phyloP scores from a whole-genome alignment of 768 basidiomycete species.

The Rhizopogon rudus region DNA sequence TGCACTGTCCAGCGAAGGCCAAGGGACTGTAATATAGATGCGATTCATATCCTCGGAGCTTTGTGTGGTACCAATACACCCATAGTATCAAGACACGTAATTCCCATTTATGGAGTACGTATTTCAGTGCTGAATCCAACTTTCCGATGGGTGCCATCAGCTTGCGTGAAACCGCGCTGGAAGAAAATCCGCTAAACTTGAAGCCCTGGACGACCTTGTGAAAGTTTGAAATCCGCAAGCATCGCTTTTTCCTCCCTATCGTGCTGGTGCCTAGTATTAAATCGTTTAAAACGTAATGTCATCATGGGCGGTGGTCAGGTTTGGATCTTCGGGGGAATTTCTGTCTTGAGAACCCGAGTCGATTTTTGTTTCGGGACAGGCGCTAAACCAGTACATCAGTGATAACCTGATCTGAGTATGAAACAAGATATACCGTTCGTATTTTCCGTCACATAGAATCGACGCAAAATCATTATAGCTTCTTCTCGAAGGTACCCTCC shows the following conservation, averaged over 20 bases:
- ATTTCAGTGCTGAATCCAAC: not conserved
- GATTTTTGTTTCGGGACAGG: slow-evolving; percentile 87
- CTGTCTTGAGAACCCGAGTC: slow-evolving; percentile 81
- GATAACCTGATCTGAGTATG: slow-evolving; percentile 3
- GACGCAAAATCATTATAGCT: slow-evolving; percentile 79
- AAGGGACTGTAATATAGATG: not conserved
- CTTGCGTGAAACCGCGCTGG: not conserved
- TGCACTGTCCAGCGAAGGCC: not conserved
- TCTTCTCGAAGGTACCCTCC: slow-evolving; percentile 79
- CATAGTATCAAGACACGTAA: not conserved
- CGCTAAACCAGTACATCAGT: slow-evolving; percentile 42
- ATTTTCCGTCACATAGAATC: slow-evolving; percentile 94
- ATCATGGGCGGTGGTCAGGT: not conserved
- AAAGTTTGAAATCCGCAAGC: not conserved
- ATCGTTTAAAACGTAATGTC: not conserved
- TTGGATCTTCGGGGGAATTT: slow-evolving; percentile 37
- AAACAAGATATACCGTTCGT: slow-evolving; percentile 61
- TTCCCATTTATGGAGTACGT: not conserved
- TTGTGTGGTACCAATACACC: not conserved
- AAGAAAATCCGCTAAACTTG: not conserved
- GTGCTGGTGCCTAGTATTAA: not conserved
- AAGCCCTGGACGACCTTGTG: not conserved
- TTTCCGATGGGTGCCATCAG: not conserved
- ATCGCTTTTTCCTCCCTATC: not conserved
- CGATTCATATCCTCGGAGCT: not conserved